Base-by-base conservation (phyloP, 176 grass and related monocot species). In the Guadua angustifolia region DNA sequence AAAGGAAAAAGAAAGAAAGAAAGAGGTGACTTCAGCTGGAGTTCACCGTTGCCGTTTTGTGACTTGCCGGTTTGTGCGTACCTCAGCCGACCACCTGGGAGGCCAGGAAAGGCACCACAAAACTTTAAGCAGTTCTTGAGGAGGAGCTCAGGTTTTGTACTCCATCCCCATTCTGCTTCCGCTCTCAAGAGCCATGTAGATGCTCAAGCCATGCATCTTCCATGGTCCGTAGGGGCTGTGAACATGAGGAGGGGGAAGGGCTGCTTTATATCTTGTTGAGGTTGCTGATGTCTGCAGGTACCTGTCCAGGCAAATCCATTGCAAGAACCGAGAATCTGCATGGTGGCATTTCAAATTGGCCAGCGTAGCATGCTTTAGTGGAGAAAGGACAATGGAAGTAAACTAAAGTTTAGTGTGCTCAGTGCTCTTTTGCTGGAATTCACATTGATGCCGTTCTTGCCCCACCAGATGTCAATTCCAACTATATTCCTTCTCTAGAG, bases 341-440 rank as follows among this genome's bases (percentile, higher is more conserved):
- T 25, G 39, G 44, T 68, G 58, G 26, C 38, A 52, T 44, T 83
- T 69, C 62, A 90, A 79, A 90, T 74, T 79, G 50, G 68, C 15
- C 68, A 79, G 49, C 59, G 29, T 15, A 78, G 8, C 67, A 83
- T 83, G 79, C 77, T 74, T 77, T 83, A 74, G 84, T 90, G 88
- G 74, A 86, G 88, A 83, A 79, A 86, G 47, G 47, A 60, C 73
- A 73, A 61, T 65, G 75, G 73, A 78, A 82, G 73, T 77, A 82
- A 72, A 73, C 66, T 26, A 75, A 85, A 75, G 21, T 35, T 89
- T 81, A 86, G 73, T 78, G 73, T 82, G 74, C 10, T 9, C 56
- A 86, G 84, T 90, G 84, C 79, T 74, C 60, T 73, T 79, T 86
- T 86, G 84, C 84, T 90, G 84, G 88, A 66, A 77, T 79, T 78